A percentile compares a stretch with the other conserved stretches of the same genome.
phyloP scores from a whole-genome alignment of 768 basidiomycete genomes.

The Floccularia luteovirens region DNA sequence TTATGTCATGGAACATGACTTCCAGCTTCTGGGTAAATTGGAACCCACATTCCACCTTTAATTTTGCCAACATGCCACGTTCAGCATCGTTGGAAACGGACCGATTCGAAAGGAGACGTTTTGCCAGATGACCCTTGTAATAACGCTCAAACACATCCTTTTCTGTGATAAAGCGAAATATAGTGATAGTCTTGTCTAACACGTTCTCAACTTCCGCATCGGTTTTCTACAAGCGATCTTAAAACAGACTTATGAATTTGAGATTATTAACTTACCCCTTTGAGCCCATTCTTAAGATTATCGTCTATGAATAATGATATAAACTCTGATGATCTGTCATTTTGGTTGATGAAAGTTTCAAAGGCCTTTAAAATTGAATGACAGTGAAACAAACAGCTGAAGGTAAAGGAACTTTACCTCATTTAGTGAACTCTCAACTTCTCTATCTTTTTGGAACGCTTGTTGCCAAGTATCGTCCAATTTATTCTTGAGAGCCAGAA shows the following conservation, averaged over 20 bases:
- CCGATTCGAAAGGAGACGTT: slow-evolving; percentile 78
- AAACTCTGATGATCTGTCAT: slow-evolving; percentile 85
- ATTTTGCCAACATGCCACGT: slow-evolving; percentile 92
- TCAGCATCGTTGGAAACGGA: slow-evolving; percentile 98
- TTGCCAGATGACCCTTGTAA: slow-evolving; percentile 94
- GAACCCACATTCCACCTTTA: slow-evolving; percentile 93
- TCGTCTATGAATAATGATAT: slow-evolving; percentile 97
- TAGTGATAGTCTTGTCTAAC: slow-evolving; percentile 91
- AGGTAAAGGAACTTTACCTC: slow-evolving; percentile 47
- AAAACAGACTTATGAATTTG: not conserved
- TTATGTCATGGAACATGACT: slow-evolving; percentile 99
- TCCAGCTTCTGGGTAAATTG: slow-evolving; percentile 98
- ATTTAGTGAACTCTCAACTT: slow-evolving; percentile 74
- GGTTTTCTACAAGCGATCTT: slow-evolving; percentile 61
- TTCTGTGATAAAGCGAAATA: slow-evolving; percentile 90
- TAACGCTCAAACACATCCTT: slow-evolving; percentile 98
- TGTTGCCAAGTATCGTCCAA: slow-evolving; percentile 71
- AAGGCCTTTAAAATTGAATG: slow-evolving; percentile 61
- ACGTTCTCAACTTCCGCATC: slow-evolving; percentile 86
- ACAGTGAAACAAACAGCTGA: not conserved
- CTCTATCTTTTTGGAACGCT: slow-evolving; percentile 67
- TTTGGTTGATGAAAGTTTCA: slow-evolving; percentile 82
- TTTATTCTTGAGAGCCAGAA: slow-evolving; percentile 86
- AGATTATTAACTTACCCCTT: slow-evolving; percentile 67
- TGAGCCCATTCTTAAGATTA: slow-evolving; percentile 88